Evolutionary conservation across 805 yeast genomes (phyloP).

Genomic region (Brettanomyces bruxellensis): DNA sequence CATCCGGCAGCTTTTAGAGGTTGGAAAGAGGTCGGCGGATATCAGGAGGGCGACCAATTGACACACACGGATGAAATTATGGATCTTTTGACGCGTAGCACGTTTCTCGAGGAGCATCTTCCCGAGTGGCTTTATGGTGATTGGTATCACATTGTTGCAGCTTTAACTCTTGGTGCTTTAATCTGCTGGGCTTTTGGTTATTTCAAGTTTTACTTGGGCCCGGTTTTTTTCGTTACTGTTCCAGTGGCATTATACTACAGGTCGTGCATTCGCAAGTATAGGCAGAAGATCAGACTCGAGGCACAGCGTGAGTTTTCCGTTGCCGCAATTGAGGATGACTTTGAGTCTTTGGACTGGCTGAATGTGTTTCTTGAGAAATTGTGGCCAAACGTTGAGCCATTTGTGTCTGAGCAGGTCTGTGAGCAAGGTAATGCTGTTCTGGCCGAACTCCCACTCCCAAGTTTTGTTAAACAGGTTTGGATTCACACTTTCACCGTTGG

Average conservation of each 20-base stretch:
- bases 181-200: conserved; percentile 76
- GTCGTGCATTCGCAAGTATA: conserved; percentile 71
- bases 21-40: conserved; percentile 91
- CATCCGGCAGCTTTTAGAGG: conserved; percentile 72
- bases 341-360: conserved; percentile 94
- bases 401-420: conserved; percentile 74
- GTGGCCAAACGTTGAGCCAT: conserved; percentile 89
- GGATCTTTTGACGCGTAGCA: conserved; percentile 62
- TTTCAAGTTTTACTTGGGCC: conserved; percentile 67
- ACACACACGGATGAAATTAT: conserved; percentile 61
- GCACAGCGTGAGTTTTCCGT: conserved; percentile 83
- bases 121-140: conserved; percentile 82
- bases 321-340: conserved; percentile 74
- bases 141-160: conserved; percentile 89
- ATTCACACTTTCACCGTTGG: conserved; percentile 87
- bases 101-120: conserved; percentile 65
- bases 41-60: conserved; percentile 61
- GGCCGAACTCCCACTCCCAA: conserved; percentile 72
- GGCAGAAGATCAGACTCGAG: conserved; percentile 64
- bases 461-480: conserved; percentile 76
- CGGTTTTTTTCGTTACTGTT: conserved; percentile 65
- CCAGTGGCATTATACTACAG: conserved; percentile 66
- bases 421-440: conserved; percentile 79
- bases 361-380: conserved; percentile 82
- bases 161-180: conserved; percentile 56